Conservation (phyloP, 306 rosid genomes). For the Cucumis hystrix region DNA sequence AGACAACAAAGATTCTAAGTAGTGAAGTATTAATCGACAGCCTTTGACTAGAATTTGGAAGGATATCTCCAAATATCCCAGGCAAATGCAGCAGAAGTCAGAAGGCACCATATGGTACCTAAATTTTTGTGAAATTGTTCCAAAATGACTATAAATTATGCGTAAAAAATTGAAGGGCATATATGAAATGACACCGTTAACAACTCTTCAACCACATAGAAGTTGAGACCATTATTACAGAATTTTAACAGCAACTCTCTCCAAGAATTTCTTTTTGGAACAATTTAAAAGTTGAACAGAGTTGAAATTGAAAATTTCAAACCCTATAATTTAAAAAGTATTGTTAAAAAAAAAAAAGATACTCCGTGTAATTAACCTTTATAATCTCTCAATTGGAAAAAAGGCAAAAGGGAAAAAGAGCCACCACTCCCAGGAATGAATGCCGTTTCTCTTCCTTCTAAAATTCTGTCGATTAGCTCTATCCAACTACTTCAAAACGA, state of each 20-base stretch:
- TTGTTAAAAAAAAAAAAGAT: too few species aligned
- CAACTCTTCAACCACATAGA: neutral
- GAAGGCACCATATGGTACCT: neutral
- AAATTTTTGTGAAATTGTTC: too few species aligned
- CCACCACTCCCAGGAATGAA: neutral
- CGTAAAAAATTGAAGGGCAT: neutral
- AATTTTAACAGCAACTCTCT: neutral
- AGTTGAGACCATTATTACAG: neutral
- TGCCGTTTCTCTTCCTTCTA: neutral
- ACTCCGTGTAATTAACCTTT: neutral
- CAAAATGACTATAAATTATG: too few species aligned
- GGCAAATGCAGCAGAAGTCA: neutral
- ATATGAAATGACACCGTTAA: neutral
- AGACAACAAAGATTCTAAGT: neutral
- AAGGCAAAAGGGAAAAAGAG: neutral
- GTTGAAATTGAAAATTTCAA: neutral
- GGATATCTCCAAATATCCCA: neutral
- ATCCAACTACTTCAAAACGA: neutral
- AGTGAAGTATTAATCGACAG: neutral
- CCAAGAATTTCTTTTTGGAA: neutral
- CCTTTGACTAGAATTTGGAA: neutral
- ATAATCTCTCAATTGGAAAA: neutral
- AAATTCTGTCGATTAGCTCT: neutral
- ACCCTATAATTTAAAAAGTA: neutral
- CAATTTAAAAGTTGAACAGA: neutral